Evolutionary conservation across 768 basidiomycete genomes (phyloP), one percentile per base, ranked within the genome.

Genomic region (Lyophyllum atratum): DNA sequence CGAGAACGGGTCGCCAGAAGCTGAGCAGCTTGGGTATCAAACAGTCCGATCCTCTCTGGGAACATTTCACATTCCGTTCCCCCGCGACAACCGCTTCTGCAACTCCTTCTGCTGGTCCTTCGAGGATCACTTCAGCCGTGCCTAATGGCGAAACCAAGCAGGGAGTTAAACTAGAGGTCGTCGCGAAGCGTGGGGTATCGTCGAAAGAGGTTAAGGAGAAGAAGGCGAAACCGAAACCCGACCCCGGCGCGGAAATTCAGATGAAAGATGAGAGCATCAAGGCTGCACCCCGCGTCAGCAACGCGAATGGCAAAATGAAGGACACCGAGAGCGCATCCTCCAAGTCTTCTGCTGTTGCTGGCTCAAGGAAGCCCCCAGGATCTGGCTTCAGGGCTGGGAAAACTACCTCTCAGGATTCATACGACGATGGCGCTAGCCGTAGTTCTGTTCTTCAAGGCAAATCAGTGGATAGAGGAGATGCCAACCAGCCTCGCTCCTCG

Each of bases 1-100:
- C 82, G 8, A 78, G 82, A 39, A 73, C 76, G 26, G 86, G 83
- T 1, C 78, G 85, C 45, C 59, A 71, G 15, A 79, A 72, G 0
- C 77, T 87, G 63, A 72, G 70, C 31, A 68, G 66, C 26, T 71
- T 89, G 51, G 78, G 78, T 24, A 82, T 90, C 58, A 82, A 83
- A 22, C 78, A 85, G 55, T 77, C 73, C 15, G 85, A 91, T 68
- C 76, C 84, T 4, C 72, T 76, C n/a, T 92, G 90, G 89, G 68
- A 75, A 11, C 78, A 86, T 61, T 78, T 85, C 15, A 62, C 66
- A 34, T 71, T 63, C 53, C 71, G 73, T 33, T 63, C 59, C 28
- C 33, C 61, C 15, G 51, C 64, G 26, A 61, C 60, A 3, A 53
- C 24, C 22, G 15, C 55, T 29, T 47, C 61, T 52, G 11, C 49